Conservation (phyloP, 176 grass and related monocot genomes). For the sorghum (Sorghum bicolor) region Sorghum_bicolor_NCBIv3 NC_012872.2:1211501-1212000, state of each 20-base stretch:
- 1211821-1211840: no score
- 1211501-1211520: not conserved
- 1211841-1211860: not conserved
- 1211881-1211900: not conserved
- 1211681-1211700: not conserved
- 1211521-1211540: not conserved
- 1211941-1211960: conserved; percentile 15
- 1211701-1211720: not conserved
- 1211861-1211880: not conserved
- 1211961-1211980: conserved; percentile 19
- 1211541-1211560: not conserved
- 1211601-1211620: not conserved
- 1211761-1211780: not conserved
- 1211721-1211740: not conserved
- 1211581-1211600: not conserved
- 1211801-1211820: not conserved
- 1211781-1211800: not conserved
- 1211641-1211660: not conserved
- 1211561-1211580: conserved; percentile 12
- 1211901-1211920: conserved; percentile 3
- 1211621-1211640: not conserved
- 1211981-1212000: conserved; percentile 40
- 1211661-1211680: not conserved
- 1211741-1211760: not conserved
- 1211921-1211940: conserved; percentile 33